These are phyloP conservation scores for Coffea eugenioides DNA, from an alignment of 257 asterid species.

Conservation along the genomic window DNA sequence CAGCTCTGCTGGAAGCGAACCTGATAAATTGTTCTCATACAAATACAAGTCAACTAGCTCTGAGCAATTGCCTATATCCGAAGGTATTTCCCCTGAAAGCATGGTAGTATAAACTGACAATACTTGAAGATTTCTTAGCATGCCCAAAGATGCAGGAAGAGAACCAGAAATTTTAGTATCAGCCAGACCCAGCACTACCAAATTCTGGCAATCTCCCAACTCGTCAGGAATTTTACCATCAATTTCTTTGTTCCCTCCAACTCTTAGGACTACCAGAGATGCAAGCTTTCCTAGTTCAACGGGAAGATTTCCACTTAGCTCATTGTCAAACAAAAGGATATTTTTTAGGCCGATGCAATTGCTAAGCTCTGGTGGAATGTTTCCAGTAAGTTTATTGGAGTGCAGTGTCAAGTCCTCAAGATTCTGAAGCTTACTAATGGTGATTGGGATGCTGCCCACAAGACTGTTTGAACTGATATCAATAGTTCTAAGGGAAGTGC, in stretches of 20 bases:
- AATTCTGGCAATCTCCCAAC: constrained; percentile 47
- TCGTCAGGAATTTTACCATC: constrained; percentile 59
- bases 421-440: constrained; percentile 48
- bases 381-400: constrained; percentile 55
- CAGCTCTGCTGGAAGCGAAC: constrained; percentile 53
- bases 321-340: constrained; percentile 56
- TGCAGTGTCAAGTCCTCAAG: constrained; percentile 50
- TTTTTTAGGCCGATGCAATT: constrained; percentile 39
- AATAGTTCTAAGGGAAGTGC: constrained; percentile 36
- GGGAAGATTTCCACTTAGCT: constrained; percentile 56
- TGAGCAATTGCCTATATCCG: constrained; percentile 61
- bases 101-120: constrained; percentile 67
- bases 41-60: constrained; percentile 60
- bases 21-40: constrained; percentile 61
- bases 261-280: constrained; percentile 44
- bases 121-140: constrained; percentile 46
- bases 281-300: constrained; percentile 47
- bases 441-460: constrained; percentile 45
- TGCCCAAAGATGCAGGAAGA: constrained; percentile 57
- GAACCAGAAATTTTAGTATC: constrained; percentile 64
- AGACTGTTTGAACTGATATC: constrained; percentile 63
- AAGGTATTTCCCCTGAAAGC: constrained; percentile 67
- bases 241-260: constrained; percentile 71
- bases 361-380: constrained; percentile 53
- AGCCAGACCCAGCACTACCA: constrained; percentile 62